Base-by-base conservation (phyloP, 2,329 filamentous ascomycete species). In the Diaporthe amygdali region DNA sequence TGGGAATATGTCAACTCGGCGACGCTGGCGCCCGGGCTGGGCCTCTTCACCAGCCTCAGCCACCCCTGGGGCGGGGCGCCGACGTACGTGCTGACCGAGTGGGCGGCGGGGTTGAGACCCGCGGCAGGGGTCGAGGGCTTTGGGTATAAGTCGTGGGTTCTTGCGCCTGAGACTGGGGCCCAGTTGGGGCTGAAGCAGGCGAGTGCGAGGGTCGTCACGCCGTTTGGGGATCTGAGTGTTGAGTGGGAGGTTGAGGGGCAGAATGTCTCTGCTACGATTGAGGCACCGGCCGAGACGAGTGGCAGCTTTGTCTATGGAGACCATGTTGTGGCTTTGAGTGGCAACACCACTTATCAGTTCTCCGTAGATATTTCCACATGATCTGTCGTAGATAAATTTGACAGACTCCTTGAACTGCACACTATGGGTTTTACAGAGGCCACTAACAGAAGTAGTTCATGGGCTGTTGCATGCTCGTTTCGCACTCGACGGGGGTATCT, bases 11-110 rank as follows among this genome's bases (percentile, higher is more conserved):
- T 85, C 3, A 78, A 64, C 44, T 10, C 59, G 9, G 79, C 56
- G 78, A 80, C 0, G 77, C 81, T 47, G 79, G 79, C 76, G 0
- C 84, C 84, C 0, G 84, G 83, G 0, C 76, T 86, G 1, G 78
- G 78, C 22, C 72, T 83, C 0, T 86, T 80, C 74, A 87, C 85
- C 0, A 83, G 80, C 49, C 74, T 84, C 2, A 76, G 78, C 2
- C 84, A 86, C 71, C 83, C 83, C 0, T 86, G 84, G 84, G 81
- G 83, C 41, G 82, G 80, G 0, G 84, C 83, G 8, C 81, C 84
- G 2, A 85, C 84, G 7, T 86, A 85, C 66, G 75, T 85, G 2
- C 68, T 86, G 27, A 84, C 77, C 2, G 79, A 82, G 47, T 83
- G 78, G 73, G 75, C 78, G 56, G 56, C 56, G 10, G 56, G 56